Evolutionary conservation across 768 basidiomycete genomes (phyloP), one percentile per base, ranked within the genome.

Genomic region (Mycena galericulata): DNA sequence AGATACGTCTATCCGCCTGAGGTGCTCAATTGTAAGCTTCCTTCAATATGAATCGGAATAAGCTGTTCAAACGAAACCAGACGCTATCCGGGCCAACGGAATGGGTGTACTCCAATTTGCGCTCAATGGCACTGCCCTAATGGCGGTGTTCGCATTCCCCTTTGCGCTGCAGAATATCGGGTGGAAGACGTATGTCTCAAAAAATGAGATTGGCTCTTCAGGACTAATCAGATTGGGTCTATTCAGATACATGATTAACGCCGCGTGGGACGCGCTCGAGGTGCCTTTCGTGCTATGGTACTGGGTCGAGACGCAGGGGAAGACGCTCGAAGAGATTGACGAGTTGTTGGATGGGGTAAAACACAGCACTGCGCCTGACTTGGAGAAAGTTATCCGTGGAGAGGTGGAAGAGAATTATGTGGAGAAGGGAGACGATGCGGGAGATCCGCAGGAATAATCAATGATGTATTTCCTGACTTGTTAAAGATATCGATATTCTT

Each of bases 261-360:
- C 71, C 15, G 71, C 73, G 29, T 74, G 73, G 73, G 67, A 74
- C 36, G 63, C 69, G 18, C 68, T 74, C 22, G 71, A 72, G 63
- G 49, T 74, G 11, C 62, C 69, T 2, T 68, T 68, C 41, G 71
- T 74, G 53, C 30, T 62, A 60, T 72, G 53, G 41, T 74, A 70
- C 63, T 74, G 73, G 73, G 68, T 74, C n/a, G 73, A 74, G 60
- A 74, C 73, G 34, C 62, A 62, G 50, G 65, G 65, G 11, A 74
- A 69, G 67, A 72, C 73, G 43, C 55, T 74, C 41, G 72, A 74
- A 47, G 73, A 74, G 62, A 74, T 74, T 22, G 73, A 74, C 38
- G 73, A 71, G 65, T 49, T 74, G 17, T 54, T 74, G 26, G 73
- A 74, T 17, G 74, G 74, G 15, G 64, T 62, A 29, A 73, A 72